Evolutionary conservation across 1,284 basidiomycete genomes (phyloP).

Genomic region (Trichosporon sp.): DNA sequence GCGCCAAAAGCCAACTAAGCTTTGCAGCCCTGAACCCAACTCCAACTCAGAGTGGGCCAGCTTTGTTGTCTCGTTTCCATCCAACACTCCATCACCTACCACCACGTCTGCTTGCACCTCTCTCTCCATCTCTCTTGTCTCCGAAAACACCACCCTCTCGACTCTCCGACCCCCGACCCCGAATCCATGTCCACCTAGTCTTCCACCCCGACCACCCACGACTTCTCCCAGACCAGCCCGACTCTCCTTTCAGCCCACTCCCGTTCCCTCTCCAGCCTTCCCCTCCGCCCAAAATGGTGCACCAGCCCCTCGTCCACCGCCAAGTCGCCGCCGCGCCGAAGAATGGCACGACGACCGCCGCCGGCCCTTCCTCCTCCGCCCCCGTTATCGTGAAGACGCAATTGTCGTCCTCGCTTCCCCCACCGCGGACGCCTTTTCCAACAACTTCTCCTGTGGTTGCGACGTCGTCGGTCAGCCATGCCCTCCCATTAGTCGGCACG

Average conservation of each 20-base stretch:
- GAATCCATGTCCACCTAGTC: conserved; percentile 2
- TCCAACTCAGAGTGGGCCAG: not conserved
- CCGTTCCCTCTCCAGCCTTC: not conserved
- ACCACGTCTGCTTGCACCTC: too few species aligned
- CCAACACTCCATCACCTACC: not conserved
- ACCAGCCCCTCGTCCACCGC: not conserved
- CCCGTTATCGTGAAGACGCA: not conserved
- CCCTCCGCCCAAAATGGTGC: conserved; percentile 1
- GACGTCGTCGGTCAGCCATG: not conserved
- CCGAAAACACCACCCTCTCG: not conserved
- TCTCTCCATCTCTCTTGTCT: not conserved
- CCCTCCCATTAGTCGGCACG: not conserved
- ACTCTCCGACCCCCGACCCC: not conserved
- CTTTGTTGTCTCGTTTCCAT: not conserved
- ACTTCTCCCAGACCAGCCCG: not conserved
- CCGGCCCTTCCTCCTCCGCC: not conserved
- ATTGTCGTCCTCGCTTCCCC: not conserved
- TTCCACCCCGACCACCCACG: not conserved
- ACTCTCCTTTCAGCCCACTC: not conserved
- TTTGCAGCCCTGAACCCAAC: not conserved
- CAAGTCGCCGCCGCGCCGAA: not conserved
- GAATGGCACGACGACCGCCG: not conserved
- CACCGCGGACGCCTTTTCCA: not conserved
- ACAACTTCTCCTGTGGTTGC: not conserved
- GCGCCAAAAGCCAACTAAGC: not conserved